Base-by-base conservation (phyloP, 257 asterid genomes). In the Solanum stenotomum region DNA sequence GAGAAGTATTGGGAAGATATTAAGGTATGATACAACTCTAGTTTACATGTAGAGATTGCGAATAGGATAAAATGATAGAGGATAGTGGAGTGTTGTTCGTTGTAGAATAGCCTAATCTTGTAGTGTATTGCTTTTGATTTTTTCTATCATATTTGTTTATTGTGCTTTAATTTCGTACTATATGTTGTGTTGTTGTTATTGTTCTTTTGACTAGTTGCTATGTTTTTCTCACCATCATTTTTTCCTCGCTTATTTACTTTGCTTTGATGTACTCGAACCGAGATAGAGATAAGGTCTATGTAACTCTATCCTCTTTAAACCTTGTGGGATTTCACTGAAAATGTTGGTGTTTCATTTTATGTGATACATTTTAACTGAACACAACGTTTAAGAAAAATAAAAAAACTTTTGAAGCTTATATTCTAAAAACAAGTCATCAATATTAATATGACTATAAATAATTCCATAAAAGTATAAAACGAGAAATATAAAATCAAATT, bases 321-420 rank as follows among this genome's bases (percentile, higher is more conserved):
- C 0, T 63, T 10, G 71, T 63, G 7, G 13, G 0, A 63, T 63
- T 56, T 49, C 22, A 49, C 3, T 49, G 8, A 49, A 49, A 49
- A 49, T 49, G 0, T 56, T 56, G 0, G 3, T 7, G 0, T 56
- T 61, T 7, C 7, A 4, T 33, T 72, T 18, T 4, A 31, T 18
- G 2, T 72, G n/a, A 29, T 34, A 12, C 27, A 33, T 34, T 18
- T 34, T 71, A 2, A 71, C 1, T 31, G 13, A 33, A 71, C 8
- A 33, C 42, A 8, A 71, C 0, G 1, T 29, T 68, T 27, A 15
- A 8, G 8, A 1, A 15, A 15, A 68, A 52, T 18, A 16, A 31
- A 29, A 70, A 13, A 5, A 0, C 31, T 70, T 70, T 70, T 16
- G 8, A 29, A 15, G 34, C 6, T 15, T 70, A 1, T 14, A 70